These are phyloP conservation scores for Kodamaea nitidulidarum DNA, from an alignment of 805 yeast genomes.

Conservation along the genomic window DNA sequence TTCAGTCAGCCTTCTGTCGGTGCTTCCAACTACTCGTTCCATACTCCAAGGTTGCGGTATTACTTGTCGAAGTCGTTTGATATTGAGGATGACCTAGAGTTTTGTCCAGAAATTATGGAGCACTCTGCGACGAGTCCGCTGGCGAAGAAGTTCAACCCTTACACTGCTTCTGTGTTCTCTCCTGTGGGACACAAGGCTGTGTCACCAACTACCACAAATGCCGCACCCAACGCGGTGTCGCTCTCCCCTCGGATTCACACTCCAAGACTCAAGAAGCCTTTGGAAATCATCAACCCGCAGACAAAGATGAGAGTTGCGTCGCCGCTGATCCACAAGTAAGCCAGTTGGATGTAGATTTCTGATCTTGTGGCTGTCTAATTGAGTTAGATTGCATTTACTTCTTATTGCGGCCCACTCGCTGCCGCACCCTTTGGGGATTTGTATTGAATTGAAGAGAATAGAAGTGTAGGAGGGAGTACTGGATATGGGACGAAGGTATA, in stretches of 20 bases:
- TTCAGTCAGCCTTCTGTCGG: background rate
- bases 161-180: conserved; percentile 59
- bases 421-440: conserved; percentile 1
- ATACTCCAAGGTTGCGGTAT: conserved; percentile 50
- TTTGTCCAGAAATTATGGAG: conserved; percentile 57
- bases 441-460: background rate
- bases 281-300: conserved; percentile 61
- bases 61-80: conserved; percentile 60
- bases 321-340: conserved; percentile 26
- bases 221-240: conserved; percentile 8
- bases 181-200: conserved; percentile 39
- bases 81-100: conserved; percentile 59
- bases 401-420: conserved; percentile 1
- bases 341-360: too few species aligned
- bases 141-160: conserved; percentile 59
- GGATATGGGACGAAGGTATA: background rate
- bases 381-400: conserved; percentile 5
- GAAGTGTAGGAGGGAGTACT: background rate
- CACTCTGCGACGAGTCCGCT: conserved; percentile 24
- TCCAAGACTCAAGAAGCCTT: conserved; percentile 55
- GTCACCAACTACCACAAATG: conserved; percentile 15
- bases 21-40: conserved; percentile 33
- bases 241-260: conserved; percentile 46
- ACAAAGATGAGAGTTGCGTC: conserved; percentile 55
- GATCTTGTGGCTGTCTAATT: background rate